Percentiles rank a stretch among this genome's conserved stretches.
phyloP scores from a whole-genome alignment of 768 basidiomycete genomes.

The Podaxis pistillaris region DNA sequence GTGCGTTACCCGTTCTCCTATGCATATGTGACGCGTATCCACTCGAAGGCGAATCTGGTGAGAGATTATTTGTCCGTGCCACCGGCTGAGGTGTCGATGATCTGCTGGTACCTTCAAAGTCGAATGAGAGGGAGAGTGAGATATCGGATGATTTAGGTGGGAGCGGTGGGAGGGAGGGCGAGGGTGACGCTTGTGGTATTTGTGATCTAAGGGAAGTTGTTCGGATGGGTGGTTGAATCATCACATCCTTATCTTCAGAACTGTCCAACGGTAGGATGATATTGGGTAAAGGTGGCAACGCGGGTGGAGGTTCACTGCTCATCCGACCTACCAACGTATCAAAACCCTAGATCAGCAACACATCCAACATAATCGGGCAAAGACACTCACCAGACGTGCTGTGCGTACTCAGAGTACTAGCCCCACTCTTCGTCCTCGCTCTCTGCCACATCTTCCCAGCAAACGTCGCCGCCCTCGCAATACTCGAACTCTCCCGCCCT shows the following conservation, averaged over 20 bases:
- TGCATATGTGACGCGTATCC: background rate
- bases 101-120: background rate
- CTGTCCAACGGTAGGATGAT: background rate
- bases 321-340: background rate
- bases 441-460: conserved; percentile 60
- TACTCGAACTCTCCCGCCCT: conserved; percentile 16
- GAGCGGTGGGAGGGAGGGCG: conserved; percentile 2
- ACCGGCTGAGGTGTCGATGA: background rate
- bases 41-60: conserved; percentile 15
- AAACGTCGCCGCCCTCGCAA: conserved; percentile 55
- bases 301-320: conserved; percentile 13
- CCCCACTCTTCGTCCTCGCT: conserved; percentile 51
- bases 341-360: background rate
- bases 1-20: background rate
- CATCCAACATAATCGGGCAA: background rate
- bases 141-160: background rate
- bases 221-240: background rate
- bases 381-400: conserved; percentile 40
- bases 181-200: background rate
- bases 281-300: conserved; percentile 10
- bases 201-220: conserved; percentile 1
- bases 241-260: background rate
- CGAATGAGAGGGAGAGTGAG: background rate
- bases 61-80: background rate
- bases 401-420: conserved; percentile 39